These are phyloP conservation scores for Trichoderma sp. DNA, from an alignment of 2,329 filamentous ascomycete genomes.

Conservation along the genomic window DNA sequence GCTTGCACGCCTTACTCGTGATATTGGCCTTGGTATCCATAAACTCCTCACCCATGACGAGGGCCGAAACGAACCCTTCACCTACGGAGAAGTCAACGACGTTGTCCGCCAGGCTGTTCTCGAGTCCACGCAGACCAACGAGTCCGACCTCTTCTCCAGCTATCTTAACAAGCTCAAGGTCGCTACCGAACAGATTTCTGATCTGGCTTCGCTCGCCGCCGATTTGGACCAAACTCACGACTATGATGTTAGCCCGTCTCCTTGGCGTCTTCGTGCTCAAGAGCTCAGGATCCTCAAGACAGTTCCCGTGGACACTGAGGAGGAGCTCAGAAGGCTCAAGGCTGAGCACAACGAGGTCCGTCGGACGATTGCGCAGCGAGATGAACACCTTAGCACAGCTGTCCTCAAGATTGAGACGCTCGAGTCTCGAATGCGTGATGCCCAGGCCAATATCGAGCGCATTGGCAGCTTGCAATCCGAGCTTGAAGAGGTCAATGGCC, in stretches of 20 bases:
- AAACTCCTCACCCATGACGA: conserved; percentile 65
- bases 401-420: conserved; percentile 93
- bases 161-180: conserved; percentile 66
- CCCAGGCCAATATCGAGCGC: conserved; percentile 69
- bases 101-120: conserved; percentile 56
- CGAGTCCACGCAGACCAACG: conserved; percentile 51
- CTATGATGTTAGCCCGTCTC: conserved; percentile 72
- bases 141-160: conserved; percentile 68
- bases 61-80: conserved; percentile 65
- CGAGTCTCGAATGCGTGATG: conserved; percentile 81
- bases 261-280: conserved; percentile 80
- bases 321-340: conserved; percentile 76
- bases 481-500: conserved; percentile 52
- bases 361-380: conserved; percentile 67
- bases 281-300: conserved; percentile 81
- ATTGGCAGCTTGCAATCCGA: conserved; percentile 64
- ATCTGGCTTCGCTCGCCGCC: conserved; percentile 67
- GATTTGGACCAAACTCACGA: conserved; percentile 73
- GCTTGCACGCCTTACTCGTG: conserved; percentile 64
- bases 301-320: conserved; percentile 77
- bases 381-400: conserved; percentile 81
- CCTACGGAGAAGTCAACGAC: conserved; percentile 63
- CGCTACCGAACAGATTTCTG: conserved; percentile 62
- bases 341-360: conserved; percentile 78
- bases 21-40: conserved; percentile 66